A percentile compares a stretch with the other conserved stretches of the same genome.
Evolutionary conservation across 257 asterid genomes (phyloP).

Genomic region (Solanum pennellii): DNA sequence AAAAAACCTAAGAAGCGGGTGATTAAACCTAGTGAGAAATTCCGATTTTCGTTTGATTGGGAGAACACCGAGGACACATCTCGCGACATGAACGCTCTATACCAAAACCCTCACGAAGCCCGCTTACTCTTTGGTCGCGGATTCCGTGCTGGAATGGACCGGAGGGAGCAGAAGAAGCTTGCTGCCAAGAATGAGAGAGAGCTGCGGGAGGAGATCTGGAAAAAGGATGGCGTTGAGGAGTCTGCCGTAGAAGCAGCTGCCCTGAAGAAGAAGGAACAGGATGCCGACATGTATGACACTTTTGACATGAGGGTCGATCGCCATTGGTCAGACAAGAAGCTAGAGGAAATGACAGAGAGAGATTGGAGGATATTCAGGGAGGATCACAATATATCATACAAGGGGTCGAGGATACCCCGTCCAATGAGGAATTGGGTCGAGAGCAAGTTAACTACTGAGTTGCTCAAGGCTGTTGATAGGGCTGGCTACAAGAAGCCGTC

Average conservation of each 20-base stretch:
- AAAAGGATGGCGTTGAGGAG: constrained; percentile 39
- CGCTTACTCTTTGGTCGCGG: constrained; percentile 45
- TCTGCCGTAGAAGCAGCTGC: constrained; percentile 42
- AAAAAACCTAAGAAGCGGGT: constrained; percentile 48
- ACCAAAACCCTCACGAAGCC: constrained; percentile 48
- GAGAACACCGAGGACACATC: constrained; percentile 58
- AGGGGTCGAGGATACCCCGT: constrained; percentile 51
- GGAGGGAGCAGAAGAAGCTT: constrained; percentile 49
- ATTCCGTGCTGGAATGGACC: constrained; percentile 41
- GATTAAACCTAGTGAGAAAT: constrained; percentile 26
- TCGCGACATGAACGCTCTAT: constrained; percentile 39
- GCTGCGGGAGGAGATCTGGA: constrained; percentile 26
- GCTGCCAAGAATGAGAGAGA: constrained; percentile 45
- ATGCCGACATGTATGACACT: constrained; percentile 40
- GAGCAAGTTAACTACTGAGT: constrained; percentile 30
- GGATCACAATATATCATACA: constrained; percentile 14
- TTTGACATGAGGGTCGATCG: constrained; percentile 49
- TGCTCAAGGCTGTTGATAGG: constrained; percentile 40
- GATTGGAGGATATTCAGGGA: constrained; percentile 1
- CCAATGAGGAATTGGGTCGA: constrained; percentile 53
- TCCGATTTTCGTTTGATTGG: constrained; percentile 46
- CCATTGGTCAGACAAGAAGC: constrained; percentile 45
- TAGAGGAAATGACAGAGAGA: neutral
- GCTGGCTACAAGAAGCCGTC: constrained; percentile 46
- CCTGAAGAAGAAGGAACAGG: constrained; percentile 48